phyloP scores from a whole-genome alignment of 805 yeast species.

The Teunomyces kruisii region DNA sequence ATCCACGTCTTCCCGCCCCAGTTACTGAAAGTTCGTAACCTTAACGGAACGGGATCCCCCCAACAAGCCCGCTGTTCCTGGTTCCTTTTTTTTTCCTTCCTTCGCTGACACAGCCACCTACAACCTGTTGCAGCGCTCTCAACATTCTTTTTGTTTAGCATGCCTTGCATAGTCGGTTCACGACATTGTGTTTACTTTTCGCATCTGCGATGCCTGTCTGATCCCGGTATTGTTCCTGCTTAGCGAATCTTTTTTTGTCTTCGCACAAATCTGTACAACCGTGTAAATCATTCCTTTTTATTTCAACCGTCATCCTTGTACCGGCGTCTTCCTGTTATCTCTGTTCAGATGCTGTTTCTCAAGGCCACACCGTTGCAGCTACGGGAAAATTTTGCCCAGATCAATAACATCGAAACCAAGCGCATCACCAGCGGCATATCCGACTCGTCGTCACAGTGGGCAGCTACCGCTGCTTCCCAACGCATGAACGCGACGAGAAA shows the following conservation, averaged over 20 bases:
- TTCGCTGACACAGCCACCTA: too few species aligned
- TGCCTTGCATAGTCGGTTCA: not conserved
- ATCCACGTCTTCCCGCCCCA: too few species aligned
- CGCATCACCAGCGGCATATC: constrained; percentile 3
- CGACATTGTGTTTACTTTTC: not conserved
- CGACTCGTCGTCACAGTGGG: constrained; percentile 3
- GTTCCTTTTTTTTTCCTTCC: too few species aligned
- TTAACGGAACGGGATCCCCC: too few species aligned
- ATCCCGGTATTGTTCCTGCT: not conserved
- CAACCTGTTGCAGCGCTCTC: too few species aligned
- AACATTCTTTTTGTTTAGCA: too few species aligned
- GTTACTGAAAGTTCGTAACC: too few species aligned
- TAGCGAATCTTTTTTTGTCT: not conserved
- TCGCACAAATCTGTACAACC: not conserved
- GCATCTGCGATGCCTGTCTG: not conserved
- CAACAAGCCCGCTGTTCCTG: too few species aligned
- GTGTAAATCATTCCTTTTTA: too few species aligned
- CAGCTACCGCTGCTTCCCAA: constrained; percentile 6
- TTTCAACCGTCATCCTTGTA: not conserved
- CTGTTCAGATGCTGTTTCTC: constrained; percentile 9
- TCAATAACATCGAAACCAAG: constrained; percentile 10
- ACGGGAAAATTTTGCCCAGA: constrained; percentile 11
- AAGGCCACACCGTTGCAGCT: constrained; percentile 6
- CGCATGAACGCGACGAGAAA: constrained; percentile 18
- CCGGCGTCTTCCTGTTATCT: not conserved